Evolutionary conservation across 2,329 filamentous ascomycete species (phyloP), one percentile per base, ranked within the genome.

Genomic region (Cordyceps javanica): DNA sequence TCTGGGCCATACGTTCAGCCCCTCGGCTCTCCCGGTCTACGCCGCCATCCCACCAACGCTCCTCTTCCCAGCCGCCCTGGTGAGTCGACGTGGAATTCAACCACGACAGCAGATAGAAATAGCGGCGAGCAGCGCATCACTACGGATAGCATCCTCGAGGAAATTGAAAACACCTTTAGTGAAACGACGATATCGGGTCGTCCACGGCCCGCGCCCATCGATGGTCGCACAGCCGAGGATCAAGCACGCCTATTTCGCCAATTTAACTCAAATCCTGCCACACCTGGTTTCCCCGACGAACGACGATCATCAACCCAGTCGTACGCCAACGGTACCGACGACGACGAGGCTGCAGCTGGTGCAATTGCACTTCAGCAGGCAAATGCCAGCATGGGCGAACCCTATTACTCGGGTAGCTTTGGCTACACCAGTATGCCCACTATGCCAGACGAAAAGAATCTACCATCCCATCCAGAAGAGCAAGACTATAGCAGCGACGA

Each of bases 281-380:
- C 77, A 16, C 67, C 68, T 34, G 66, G 64, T 5, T 63, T 62
- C 14, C 21, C 64, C n/a, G 60, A 61, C 7, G 62, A 61, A 10
- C 64, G 63, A 52, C 64, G 65, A 50, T 59, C 62, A 10, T 61
- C 61, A 19, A 64, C 46, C 6, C 53, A 52, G 30, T 49, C 57
- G 5, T 50, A 49, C 38, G 32, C 28, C 36, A 49, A 59, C 34
- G 48, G 36, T 21, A 30, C 39, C 38, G 80, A 79, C 13, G 88
- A 93, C 56, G 91, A 95, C 51, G 93, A 97, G 70, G 93, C 89
- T 21, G 86, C 88, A 39, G 90, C 90, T 60, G 93, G 94, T 16
- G 75, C 95, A 53, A 82, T 89, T 68, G 91, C 91, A 63, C 85
- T 97, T 81, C 85, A 86, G 59, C 84, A 92, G 73, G 91, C 91